phyloP scores from a whole-genome alignment of 768 basidiomycete species.

The Leccinum variicolor region DNA sequence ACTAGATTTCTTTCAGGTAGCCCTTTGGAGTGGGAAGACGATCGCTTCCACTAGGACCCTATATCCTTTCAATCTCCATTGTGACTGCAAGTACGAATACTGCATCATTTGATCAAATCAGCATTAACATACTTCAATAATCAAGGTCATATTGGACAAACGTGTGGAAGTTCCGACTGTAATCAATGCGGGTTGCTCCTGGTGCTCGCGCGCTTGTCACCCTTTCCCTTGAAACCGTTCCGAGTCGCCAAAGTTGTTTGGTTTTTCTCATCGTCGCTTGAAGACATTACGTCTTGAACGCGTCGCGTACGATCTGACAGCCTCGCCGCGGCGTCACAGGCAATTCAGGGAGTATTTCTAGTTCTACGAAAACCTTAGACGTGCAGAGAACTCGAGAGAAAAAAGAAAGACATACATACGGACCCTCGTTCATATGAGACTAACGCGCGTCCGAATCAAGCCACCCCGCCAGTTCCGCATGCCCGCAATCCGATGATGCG shows the following conservation, averaged over 20 bases:
- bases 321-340: background rate
- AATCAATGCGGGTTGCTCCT: background rate
- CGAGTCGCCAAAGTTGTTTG: background rate
- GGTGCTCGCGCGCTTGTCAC: background rate
- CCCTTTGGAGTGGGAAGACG: no score
- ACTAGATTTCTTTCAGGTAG: no score
- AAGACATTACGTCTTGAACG: background rate
- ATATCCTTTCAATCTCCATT: no score
- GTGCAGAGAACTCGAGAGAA: background rate
- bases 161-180: no score
- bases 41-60: no score
- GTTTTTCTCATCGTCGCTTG: background rate
- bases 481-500: conserved; percentile 76
- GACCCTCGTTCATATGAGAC: conserved; percentile 53
- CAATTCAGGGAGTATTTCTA: background rate
- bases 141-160: no score
- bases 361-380: background rate
- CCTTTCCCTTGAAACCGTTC: background rate
- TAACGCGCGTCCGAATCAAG: conserved; percentile 72
- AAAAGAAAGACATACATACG: background rate
- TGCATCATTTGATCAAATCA: no score
- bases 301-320: background rate
- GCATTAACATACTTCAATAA: no score
- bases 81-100: no score
- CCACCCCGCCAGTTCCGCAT: conserved; percentile 91